Evolutionary conservation across 139 green algal genomes (phyloP).

Genomic region (Chlorella sorokiniana): DNA sequence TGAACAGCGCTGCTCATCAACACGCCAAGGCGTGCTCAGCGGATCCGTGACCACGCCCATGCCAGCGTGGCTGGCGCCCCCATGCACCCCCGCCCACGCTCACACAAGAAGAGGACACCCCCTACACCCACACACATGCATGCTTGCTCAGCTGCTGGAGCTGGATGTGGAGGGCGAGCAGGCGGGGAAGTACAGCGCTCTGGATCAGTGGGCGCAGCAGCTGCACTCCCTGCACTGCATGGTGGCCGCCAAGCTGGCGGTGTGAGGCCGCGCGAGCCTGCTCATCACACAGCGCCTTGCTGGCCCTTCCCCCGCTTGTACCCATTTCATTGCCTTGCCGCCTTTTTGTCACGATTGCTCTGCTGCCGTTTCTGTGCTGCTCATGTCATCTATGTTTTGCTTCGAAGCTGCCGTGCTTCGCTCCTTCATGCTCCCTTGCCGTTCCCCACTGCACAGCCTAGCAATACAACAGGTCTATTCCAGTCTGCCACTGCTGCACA

Average conservation of each 20-base stretch:
- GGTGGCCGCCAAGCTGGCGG: slow-evolving; percentile 71
- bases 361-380: background rate
- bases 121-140: too few relatives aligned
- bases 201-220: slow-evolving; percentile 88
- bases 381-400: background rate
- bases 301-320: background rate
- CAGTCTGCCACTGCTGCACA: too few relatives aligned
- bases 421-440: too few relatives aligned
- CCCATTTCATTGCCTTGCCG: background rate
- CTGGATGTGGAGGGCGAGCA: slow-evolving; percentile 55
- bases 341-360: background rate
- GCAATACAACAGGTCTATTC: too few relatives aligned
- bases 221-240: slow-evolving; percentile 67
- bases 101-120: too few relatives aligned
- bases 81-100: too few relatives aligned
- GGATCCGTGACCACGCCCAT: too few relatives aligned
- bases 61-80: too few relatives aligned
- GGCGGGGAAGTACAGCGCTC: slow-evolving; percentile 73
- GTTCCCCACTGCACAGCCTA: too few relatives aligned
- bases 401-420: background rate
- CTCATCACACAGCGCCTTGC: too few relatives aligned
- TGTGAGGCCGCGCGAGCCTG: slow-evolving; percentile 14
- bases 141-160: slow-evolving; percentile 80
- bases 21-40: too few relatives aligned
- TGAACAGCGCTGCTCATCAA: too few relatives aligned